These are phyloP conservation scores for Fusarium incarnatum DNA, from an alignment of 2,329 filamentous ascomycete species.

Conservation along the genomic window DNA sequence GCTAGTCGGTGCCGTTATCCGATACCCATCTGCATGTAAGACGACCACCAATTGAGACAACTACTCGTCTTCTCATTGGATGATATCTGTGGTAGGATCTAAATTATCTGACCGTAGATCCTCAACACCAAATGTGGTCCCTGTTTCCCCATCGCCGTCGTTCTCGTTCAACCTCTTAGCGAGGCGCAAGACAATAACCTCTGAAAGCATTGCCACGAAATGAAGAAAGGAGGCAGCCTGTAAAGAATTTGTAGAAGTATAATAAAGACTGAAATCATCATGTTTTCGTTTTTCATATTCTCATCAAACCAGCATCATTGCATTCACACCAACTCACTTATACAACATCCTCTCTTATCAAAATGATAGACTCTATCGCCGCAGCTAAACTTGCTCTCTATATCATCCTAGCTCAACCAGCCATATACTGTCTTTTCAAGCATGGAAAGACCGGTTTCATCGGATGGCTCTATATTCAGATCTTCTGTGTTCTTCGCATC, in stretches of 20 bases:
- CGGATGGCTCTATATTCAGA: slow-evolving; percentile 16
- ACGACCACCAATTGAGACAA: not conserved
- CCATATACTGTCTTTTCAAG: slow-evolving; percentile 18
- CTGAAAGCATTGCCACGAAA: not conserved
- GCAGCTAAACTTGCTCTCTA: slow-evolving; percentile 15
- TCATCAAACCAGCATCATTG: not conserved
- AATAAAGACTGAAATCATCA: not conserved
- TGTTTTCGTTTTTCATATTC: not conserved
- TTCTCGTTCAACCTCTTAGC: not conserved
- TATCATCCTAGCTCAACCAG: slow-evolving; percentile 12
- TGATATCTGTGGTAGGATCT: too few relatives aligned
- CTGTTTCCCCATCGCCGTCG: not conserved
- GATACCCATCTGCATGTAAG: not conserved
- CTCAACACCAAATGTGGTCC: not conserved
- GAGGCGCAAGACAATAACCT: not conserved
- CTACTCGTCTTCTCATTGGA: not conserved
- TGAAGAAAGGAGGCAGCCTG: slow-evolving; percentile 3
- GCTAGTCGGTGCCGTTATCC: not conserved
- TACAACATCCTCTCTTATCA: not conserved
- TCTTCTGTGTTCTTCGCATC: slow-evolving; percentile 19
- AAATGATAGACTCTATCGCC: slow-evolving; percentile 13
- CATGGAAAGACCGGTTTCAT: slow-evolving; percentile 19
- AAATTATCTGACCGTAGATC: not conserved
- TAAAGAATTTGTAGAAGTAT: not conserved
- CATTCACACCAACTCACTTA: not conserved